Base-by-base conservation (phyloP, 257 asterid species). In the Hygrophila difformis region DNA sequence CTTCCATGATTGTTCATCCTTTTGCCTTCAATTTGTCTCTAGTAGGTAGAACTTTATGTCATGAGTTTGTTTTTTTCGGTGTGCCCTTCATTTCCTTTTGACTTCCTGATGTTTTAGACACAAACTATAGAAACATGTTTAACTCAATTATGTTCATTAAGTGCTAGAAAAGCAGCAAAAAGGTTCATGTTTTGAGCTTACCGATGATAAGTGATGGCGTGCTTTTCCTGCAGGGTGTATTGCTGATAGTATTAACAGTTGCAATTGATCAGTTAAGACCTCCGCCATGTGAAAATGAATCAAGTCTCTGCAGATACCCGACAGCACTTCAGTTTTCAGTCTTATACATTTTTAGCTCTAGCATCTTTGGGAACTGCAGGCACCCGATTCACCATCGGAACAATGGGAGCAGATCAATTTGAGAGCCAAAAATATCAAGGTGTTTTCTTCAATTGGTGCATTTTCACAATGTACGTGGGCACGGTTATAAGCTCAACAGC, bases 371-470 rank as follows among this genome's bases (percentile, higher is more conserved):
- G 92, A 1, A 65, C 45, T 8, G 80, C 82, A 5, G 94, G 86
- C 11, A 66, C 81, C 0, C 79, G 94, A 26, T 79, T 71, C 67
- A 71, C 83, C 4, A 61, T 79, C 2, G 94, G 73, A 19, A 57
- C 91, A 8, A 73, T 82, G 65, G 93, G 93, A 0, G 73, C 68
- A 33, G 40, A 62, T 37, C 54, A 75, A 1, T 73, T 26, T 26
- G 8, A 26, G 7, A 26, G 31, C 31, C 8, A 8, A 26, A 8
- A 3, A 3, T 8, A 26, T 26, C 31, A 26, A 8, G 31, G 31
- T 75, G 82, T 61, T 46, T 82, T 58, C 78, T 72, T 82, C 62
- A 75, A 75, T 44, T 82, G 88, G 89, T 82, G 62, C 60, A 60
- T 76, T 0, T 65, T 78, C 48, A 64, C 82, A 3, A 70, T 76